A percentile compares a stretch with the other conserved stretches of the same genome.
phyloP scores from a whole-genome alignment of 2,329 filamentous ascomycete species.

The Venturia nashicola region DNA sequence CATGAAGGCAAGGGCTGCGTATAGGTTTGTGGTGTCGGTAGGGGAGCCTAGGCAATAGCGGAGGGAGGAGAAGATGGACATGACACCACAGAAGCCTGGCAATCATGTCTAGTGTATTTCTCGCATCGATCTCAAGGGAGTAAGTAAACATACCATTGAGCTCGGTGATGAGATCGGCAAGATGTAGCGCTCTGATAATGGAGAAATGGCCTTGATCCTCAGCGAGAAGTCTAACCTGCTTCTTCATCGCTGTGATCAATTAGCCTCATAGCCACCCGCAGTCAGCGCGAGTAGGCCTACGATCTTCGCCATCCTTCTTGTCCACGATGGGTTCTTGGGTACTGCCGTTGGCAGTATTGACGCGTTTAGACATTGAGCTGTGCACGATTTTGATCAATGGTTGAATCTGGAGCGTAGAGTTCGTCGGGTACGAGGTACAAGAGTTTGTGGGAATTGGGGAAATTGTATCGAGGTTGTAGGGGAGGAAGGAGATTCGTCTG shows the following conservation, averaged over 20 bases:
- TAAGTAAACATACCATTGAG: conserved; percentile 47
- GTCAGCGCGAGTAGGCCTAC: background rate
- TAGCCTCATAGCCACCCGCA: background rate
- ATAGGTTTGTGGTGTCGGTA: conserved; percentile 55
- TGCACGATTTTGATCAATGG: background rate
- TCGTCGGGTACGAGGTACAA: background rate
- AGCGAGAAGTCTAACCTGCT: conserved; percentile 63
- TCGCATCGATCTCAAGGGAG: background rate
- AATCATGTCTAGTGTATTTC: background rate
- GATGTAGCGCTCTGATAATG: conserved; percentile 49
- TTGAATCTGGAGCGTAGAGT: background rate
- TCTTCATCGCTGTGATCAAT: conserved; percentile 46
- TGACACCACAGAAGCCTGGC: conserved; percentile 71
- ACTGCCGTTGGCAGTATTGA: conserved; percentile 1
- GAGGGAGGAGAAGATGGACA: conserved; percentile 92
- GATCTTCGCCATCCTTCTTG: conserved; percentile 1
- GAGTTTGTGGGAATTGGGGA: background rate
- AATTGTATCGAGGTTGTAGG: background rate
- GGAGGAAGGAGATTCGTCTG: background rate
- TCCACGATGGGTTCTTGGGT: conserved; percentile 1
- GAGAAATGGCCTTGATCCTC: conserved; percentile 61
- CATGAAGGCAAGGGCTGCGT: conserved; percentile 73
- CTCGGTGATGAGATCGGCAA: conserved; percentile 75
- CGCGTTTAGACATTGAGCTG: background rate
- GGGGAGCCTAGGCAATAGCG: conserved; percentile 71